Base-by-base conservation (phyloP, 148 eudicot species). In the Vaccinium macrocarpon region DNA sequence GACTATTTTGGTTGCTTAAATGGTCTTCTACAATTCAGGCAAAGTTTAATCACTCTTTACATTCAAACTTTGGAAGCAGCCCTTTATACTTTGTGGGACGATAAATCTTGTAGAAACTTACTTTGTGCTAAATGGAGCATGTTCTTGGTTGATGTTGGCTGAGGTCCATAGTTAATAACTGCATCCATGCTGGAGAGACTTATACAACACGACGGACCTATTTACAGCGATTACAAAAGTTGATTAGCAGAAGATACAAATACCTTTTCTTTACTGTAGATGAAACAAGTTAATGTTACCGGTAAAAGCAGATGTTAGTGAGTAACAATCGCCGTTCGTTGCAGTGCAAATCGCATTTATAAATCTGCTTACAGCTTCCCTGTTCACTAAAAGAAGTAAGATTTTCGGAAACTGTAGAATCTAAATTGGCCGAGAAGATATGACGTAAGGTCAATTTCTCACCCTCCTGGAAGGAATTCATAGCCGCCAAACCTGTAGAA, bases 71-170 rank as follows among this genome's bases (percentile, higher is more conserved):
- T 21, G 21, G 6, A 35, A 73, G 48, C 49, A 73, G 49, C 35
- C 76, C 50, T 5, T 11, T 13, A 27, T 42, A 5, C 0, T 3
- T 14, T 70, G n/a, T 16, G 18, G 76, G 48, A 72, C 35, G 16
- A 72, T 72, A 16, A 42, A 74, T 74, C 52, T 46, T 74, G 19
- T 15, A 21, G 51, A 73, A 74, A 82, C 97, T 72, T 92, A 94
- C 97, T 91, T 82, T 94, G 97, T 48, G 95, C 90, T 75, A 94
- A 74, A 88, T 94, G 97, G 85, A 94, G 88, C 92, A 94, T 88
- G 90, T 94, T 94, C 86, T 91, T 94, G 68, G 93, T 92, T 18
- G 98, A 84, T 18, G 95, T 94, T 25, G 95, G 85, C 81, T 93
- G 93, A 82, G 95, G 91, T 83, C 90, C 92, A 73, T 87, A 89